Percentiles rank a stretch among this genome's conserved stretches.
Conservation (phyloP, 2,329 filamentous ascomycete species). For the Ilyonectria destructans region DNA sequence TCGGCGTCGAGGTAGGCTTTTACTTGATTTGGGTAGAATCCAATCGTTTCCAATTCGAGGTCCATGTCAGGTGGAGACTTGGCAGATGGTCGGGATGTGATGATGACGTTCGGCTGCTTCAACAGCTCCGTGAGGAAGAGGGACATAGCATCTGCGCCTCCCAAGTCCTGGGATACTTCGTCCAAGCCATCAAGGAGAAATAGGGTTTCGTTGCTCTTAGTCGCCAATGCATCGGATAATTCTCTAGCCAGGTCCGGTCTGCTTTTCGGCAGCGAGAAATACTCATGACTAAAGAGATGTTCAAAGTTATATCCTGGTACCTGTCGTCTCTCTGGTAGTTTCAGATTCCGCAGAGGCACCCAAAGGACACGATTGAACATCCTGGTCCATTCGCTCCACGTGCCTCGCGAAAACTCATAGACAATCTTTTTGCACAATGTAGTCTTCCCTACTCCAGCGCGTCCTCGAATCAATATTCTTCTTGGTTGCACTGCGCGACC, state of each 20-base stretch:
- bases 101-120: constrained; percentile 55
- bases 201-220: constrained; percentile 44
- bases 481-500: constrained; percentile 40
- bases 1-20: constrained; percentile 48
- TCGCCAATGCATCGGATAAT: constrained; percentile 31
- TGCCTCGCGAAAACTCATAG: constrained; percentile 50
- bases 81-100: constrained; percentile 58
- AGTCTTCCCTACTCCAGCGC: constrained; percentile 59
- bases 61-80: constrained; percentile 43
- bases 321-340: constrained; percentile 6
- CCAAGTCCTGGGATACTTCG: constrained; percentile 53
- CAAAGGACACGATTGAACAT: constrained; percentile 58
- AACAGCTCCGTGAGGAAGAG: constrained; percentile 52
- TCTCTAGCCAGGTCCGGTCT: constrained; percentile 30
- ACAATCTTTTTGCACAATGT: constrained; percentile 62
- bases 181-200: constrained; percentile 63
- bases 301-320: constrained; percentile 42
- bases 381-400: constrained; percentile 26
- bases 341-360: constrained; percentile 58
- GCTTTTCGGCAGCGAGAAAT: constrained; percentile 42
- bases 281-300: constrained; percentile 49
- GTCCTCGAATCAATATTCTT: constrained; percentile 56
- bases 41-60: constrained; percentile 59
- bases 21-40: constrained; percentile 57
- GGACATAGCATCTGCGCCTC: constrained; percentile 28